Base-by-base conservation (phyloP, 148 eudicot genomes). In the Cornus kousa region DNA sequence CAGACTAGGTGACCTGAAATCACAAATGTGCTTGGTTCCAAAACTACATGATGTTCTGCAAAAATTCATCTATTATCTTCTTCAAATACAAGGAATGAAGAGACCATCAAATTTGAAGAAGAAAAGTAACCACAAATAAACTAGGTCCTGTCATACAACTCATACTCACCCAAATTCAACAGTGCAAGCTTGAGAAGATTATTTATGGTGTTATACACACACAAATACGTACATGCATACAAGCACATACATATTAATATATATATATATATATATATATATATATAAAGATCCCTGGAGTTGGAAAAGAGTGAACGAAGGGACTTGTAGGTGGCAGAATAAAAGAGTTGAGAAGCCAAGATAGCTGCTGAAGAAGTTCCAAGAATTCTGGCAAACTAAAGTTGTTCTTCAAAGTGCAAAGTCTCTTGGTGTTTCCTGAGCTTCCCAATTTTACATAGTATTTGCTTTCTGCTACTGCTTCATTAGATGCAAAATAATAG, bases 321-420 rank as follows among this genome's bases (percentile, higher is more conserved):
- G 55, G 83, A 33, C 12, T 74, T 83, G 39, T 85, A 80, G n/a
- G 83, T 80, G 50, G 72, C 75, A 82, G 91, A 88, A 82, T 86
- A 82, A 73, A 84, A 46, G 72, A 84, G 79, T 73, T 74, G 75
- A 46, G 87, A 86, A 65, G 85, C 73, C 43, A 81, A 72, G 78
- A 80, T 17, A 5, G 90, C 71, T 22, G 91, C 73, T 12, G 92
- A 88, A 69, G 91, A 86, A 24, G 92, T 72, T 55, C 86, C 88
- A 0, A 92, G 80, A 28, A 89, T 66, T 62, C 85, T 83, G 57
- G 97, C 93, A 12, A 53, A 11, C 17, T 53, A 11, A 5, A 53
- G 48, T 7, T 53, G 59, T 53, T 53, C 19, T 48, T 11, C 1
- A 53, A 53, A 53, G 7, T 53, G 59, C 19, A 11, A 53, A 43